Evolutionary conservation across 305 asterid species (phyloP), one percentile per base, ranked within the genome.

Genomic region (Fraxinus floribunda): DNA sequence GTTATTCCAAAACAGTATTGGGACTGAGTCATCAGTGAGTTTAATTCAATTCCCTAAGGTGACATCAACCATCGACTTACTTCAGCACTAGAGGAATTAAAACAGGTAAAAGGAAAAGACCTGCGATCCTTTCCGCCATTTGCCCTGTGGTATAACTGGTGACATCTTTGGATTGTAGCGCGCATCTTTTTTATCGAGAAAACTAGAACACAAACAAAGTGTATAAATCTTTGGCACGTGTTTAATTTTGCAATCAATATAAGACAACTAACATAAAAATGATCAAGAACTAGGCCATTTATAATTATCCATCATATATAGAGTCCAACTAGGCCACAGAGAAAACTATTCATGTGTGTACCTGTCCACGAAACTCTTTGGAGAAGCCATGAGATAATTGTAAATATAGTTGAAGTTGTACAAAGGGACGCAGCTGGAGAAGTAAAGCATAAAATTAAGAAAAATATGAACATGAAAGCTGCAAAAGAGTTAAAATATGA

Each of bases 121-220:
- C 97, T 97, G 99, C 74, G 99, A 97, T 81, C 99, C 98, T 89
- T 97, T 97, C 66, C 97, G 92, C 99, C 98, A 94, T 88, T 94
- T 97, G 78, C 84, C 89, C 89, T 85, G 88, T 77, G 94, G 95
- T 84, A 97, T 91, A 86, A 91, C 89, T 73, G 97, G 96, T 76
- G 97, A 90, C 99, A 97, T 97, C 95, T 86, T 89, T 81, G 94
- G 95, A 85, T 93, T 91, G 88, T 97, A 93, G 73, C 98, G 98
- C 35, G 32, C 90, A 80, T 90, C 97, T 80, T 93, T 93, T 83
- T 88, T 92, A 86, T 94, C 97, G 75, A 87, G 86, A 89, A 97
- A 97, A 85, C 99, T 97, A 86, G 81, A 68, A 83, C 74, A 82
- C 70, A 80, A 82, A 36, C 15, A 81, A 76, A 85, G 41, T 11